Base-by-base conservation (phyloP, 805 yeast species). In the Yarrowia phangngaensis region DNA sequence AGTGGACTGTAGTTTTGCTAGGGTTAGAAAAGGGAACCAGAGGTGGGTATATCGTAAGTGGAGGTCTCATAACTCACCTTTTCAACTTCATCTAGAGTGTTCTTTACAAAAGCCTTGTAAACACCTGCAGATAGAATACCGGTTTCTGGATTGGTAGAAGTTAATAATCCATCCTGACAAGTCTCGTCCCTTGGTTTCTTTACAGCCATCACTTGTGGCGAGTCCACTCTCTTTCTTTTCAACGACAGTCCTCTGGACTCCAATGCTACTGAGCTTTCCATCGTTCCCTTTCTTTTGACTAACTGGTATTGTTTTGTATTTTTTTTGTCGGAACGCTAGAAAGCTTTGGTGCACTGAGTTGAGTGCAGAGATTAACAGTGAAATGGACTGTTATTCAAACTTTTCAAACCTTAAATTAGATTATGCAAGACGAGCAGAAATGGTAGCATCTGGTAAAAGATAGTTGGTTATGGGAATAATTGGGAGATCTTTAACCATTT, bases 61-160 rank as follows among this genome's bases (percentile, higher is more conserved):
- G 28, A 28, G 34, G 30, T 29, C 28, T 16, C 34, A 29, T 7
- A 19, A 54, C 74, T 63, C 64, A 72, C 72, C 68, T 73, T 75
- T 51, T 82, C 88, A 58, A 84, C 68, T 47, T 82, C 75, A 40
- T 79, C 84, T 54, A 86, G 66, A 22, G 90, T 92, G 47, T 84
- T 73, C 55, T 73, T 73, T 26, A 84, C 78, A 58, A 74, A 74
- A 31, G 74, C 55, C 38, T 50, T 53, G 51, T 58, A 56, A 43
- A 55, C 52, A 14, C 45, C 55, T 8, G 54, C 59, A 20, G 45
- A 38, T 17, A 38, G 32, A 24, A 19, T 28, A 13, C 32, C 32
- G 26, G 23, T 38, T 17, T 38, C 32, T 38, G 23, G 20, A 27
- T 24, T 13, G 14, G 45, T 17, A 27, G 45, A 19, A 29, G 17